A percentile compares a stretch with the other conserved stretches of the same genome.
These are phyloP conservation scores for Paragyromitra xinjiangensis DNA, from an alignment of 495 filamentous ascomycete genomes.

Conservation along the genomic window DNA sequence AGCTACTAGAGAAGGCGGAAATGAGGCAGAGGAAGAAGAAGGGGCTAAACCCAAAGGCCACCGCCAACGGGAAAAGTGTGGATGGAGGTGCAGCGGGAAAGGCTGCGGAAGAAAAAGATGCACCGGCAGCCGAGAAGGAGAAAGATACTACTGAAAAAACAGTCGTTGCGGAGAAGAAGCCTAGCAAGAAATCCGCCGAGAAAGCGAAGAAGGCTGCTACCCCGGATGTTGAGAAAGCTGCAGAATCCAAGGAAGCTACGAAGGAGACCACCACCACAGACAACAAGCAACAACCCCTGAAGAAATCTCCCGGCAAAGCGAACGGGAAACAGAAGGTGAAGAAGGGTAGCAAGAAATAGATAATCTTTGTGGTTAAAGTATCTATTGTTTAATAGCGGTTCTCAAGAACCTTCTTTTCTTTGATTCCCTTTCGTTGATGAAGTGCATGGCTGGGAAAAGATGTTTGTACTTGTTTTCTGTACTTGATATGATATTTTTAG, in stretches of 20 bases:
- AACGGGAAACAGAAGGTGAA: conserved; percentile 32
- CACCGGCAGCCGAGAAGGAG: conserved; percentile 2
- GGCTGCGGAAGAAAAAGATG: conserved; percentile 8
- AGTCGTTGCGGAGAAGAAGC: conserved; percentile 61
- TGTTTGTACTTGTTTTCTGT: conserved; percentile 21
- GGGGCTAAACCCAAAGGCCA: conserved; percentile 70
- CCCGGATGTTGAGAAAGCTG: conserved; percentile 1
- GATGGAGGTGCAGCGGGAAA: conserved; percentile 26
- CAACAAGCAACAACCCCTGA: conserved; percentile 23
- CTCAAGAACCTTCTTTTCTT: conserved; percentile 32
- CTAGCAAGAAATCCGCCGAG: conserved; percentile 52
- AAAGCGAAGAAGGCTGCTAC: conserved; percentile 34
- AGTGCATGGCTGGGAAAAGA: conserved; percentile 34
- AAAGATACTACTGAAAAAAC: conserved; percentile 42
- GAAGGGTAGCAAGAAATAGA: conserved; percentile 57
- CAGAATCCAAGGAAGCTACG: conserved; percentile 1
- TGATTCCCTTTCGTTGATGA: conserved; percentile 49
- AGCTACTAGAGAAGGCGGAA: conserved; percentile 68
- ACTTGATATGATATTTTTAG: conserved; percentile 29
- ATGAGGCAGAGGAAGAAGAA: conserved; percentile 69
- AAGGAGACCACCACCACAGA: conserved; percentile 31
- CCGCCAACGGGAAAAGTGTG: conserved; percentile 58
- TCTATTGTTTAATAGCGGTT: conserved; percentile 23
- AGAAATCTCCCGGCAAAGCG: conserved; percentile 30
- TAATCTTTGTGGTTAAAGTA: conserved; percentile 8